Evolutionary conservation across 768 basidiomycete genomes (phyloP).

Genomic region (Pisolithus marmoratus): DNA sequence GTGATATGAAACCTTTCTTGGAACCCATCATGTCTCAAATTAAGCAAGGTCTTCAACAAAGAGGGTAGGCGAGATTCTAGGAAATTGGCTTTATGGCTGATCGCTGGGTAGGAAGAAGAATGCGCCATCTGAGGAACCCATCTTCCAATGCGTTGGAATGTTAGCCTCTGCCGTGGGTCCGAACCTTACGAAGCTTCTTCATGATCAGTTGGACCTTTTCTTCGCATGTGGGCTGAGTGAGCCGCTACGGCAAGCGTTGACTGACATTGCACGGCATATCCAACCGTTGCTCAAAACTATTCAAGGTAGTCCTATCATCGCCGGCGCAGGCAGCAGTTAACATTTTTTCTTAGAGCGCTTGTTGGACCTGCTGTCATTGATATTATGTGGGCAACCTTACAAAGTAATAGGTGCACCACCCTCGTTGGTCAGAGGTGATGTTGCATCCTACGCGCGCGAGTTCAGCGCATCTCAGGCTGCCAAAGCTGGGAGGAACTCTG

Average conservation of each 20-base stretch:
- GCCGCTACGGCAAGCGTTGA: constrained; percentile 77
- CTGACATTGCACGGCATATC: constrained; percentile 80
- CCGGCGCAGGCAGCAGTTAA: background rate
- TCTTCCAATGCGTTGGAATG: constrained; percentile 98
- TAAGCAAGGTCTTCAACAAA: constrained; percentile 79
- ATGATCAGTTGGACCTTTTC: constrained; percentile 96
- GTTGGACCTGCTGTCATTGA: constrained; percentile 75
- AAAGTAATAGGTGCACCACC: constrained; percentile 83
- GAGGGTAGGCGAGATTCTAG: constrained; percentile 54
- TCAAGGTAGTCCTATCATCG: constrained; percentile 53
- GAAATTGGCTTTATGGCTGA: constrained; percentile 3
- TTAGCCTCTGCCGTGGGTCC: constrained; percentile 92
- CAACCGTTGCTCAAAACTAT: constrained; percentile 87
- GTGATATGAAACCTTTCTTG: constrained; percentile 94
- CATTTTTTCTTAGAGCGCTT: constrained; percentile 61
- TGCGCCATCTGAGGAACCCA: constrained; percentile 88
- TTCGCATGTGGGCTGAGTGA: constrained; percentile 91
- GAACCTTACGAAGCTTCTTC: constrained; percentile 89
- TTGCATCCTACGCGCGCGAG: constrained; percentile 44
- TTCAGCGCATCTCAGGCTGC: constrained; percentile 45
- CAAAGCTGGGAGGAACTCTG: constrained; percentile 56
- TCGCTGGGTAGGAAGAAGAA: constrained; percentile 62
- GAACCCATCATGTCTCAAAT: constrained; percentile 87
- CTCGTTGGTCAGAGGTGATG: constrained; percentile 50
- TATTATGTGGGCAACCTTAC: constrained; percentile 80